Evolutionary conservation across 768 basidiomycete genomes (phyloP).

Genomic region (Suillus hirtellus): DNA sequence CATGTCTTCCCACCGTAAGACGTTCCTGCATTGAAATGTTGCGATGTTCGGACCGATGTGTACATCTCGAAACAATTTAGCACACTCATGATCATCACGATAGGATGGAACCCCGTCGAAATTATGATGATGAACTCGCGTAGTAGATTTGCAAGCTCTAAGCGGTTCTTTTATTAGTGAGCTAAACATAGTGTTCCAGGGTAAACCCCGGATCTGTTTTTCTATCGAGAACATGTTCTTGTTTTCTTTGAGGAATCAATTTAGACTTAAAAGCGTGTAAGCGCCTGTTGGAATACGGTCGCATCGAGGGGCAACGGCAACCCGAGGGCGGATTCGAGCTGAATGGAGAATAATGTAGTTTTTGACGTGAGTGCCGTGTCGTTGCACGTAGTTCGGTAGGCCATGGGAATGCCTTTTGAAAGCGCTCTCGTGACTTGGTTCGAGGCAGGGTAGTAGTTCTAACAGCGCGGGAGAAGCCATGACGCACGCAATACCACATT

Average conservation of each 20-base stretch:
- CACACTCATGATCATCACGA: conserved; percentile 2
- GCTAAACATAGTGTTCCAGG: not conserved
- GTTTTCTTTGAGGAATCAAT: not conserved
- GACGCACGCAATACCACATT: not conserved
- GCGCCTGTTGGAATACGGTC: not conserved
- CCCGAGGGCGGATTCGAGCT: not conserved
- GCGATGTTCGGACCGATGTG: conserved; percentile 8
- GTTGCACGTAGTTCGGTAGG: conserved; percentile 1
- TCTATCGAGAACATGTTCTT: not conserved
- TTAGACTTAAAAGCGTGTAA: conserved; percentile 1
- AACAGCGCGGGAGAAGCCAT: conserved; percentile 7
- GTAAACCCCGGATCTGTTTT: not conserved
- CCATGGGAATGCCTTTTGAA: conserved; percentile 5
- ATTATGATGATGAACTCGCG: not conserved
- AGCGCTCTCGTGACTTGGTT: not conserved
- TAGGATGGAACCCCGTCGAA: conserved; percentile 4
- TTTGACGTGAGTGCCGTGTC: conserved; percentile 7
- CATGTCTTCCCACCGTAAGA: conserved; percentile 9
- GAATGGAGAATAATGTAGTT: not conserved
- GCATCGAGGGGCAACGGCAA: no score
- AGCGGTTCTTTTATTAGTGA: not conserved
- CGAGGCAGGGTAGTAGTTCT: conserved; percentile 10
- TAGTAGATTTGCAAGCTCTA: not conserved
- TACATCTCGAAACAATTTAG: conserved; percentile 1
- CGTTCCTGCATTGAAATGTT: conserved; percentile 8